Base-by-base conservation (phyloP, 371 early-diverging fungal genomes). In the Circinella minor region DNA sequence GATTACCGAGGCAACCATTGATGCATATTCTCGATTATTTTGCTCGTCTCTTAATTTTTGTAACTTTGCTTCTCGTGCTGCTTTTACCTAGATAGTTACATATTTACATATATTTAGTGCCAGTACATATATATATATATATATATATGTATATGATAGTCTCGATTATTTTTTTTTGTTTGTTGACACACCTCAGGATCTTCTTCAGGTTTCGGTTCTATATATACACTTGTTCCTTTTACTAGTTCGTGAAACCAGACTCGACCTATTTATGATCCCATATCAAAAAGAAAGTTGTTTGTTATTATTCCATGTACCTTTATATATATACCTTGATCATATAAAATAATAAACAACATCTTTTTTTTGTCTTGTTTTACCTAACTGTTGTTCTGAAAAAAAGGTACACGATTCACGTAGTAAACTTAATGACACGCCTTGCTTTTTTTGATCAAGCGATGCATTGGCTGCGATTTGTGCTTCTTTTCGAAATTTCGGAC, bases 221-320 rank as follows among this genome's bases (percentile, higher is more conserved):
- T 63, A 39, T 80, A 80, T 1, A 82, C 70, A 14, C 72, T 62
- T 34, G 70, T 75, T 36, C 76, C 77, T 36, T 55, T 61, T 18
- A 82, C 67, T 0, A 82, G 65, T 62, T 82, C 83, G 70, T 82
- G 81, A 36, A 82, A 73, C 70, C 74, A 75, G 4, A 68, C 47
- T 10, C 55, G 69, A 39, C 43, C 72, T 71, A 27, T 27, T 36
- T 55, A 38, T 11, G 9, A 43, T 43, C 43, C 43, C 43, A 43
- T 27, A 27, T 43, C 43, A 43, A 43, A 46, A 43, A 18, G 48
- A 63, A 13, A 43, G 43, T 27, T 27, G 20, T 4, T 4, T 15
- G 10, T 34, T 27, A 43, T 64, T 2, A 48, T 46, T 20, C 20
- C 11, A 11, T 37, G 0, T 11, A 17, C 34, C 20, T 61, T 27